Conservation (phyloP, 441 rosid genomes). For the Erysimum pusillum region DNA sequence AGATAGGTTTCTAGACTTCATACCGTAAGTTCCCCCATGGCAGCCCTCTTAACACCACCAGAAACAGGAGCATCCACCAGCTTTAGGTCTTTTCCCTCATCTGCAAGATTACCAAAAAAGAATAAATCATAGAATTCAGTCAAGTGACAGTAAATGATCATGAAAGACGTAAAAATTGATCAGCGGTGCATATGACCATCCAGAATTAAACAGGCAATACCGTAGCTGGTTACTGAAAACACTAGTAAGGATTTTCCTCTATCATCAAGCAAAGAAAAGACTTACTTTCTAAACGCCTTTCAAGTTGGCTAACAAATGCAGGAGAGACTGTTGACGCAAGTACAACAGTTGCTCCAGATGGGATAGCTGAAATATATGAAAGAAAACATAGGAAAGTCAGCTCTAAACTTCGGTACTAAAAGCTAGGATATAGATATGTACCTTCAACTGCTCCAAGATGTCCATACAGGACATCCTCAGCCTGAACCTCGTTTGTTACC, state of each 20-base stretch:
- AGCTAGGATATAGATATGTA: slow-evolving; percentile 44
- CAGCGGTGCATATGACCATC: slow-evolving; percentile 11
- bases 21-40: slow-evolving; percentile 93
- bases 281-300: slow-evolving; percentile 80
- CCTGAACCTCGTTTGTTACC: slow-evolving; percentile 97
- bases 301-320: slow-evolving; percentile 77
- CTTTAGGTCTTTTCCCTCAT: slow-evolving; percentile 79
- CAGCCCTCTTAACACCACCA: slow-evolving; percentile 95
- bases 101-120: slow-evolving; percentile 51
- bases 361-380: slow-evolving; percentile 65
- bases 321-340: slow-evolving; percentile 97
- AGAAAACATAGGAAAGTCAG: slow-evolving; percentile 39
- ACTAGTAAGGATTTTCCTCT: slow-evolving; percentile 8
- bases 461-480: slow-evolving; percentile 83
- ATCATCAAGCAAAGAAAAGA: slow-evolving; percentile 10
- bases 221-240: slow-evolving; percentile 23
- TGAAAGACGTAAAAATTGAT: slow-evolving; percentile 10
- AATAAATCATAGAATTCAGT: slow-evolving; percentile 19
- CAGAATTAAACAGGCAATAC: slow-evolving; percentile 4
- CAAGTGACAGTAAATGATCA: slow-evolving; percentile 7
- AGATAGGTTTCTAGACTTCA: slow-evolving; percentile 38
- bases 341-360: slow-evolving; percentile 77
- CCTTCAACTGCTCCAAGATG: slow-evolving; percentile 88
- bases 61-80: slow-evolving; percentile 99
- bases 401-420: slow-evolving; percentile 21